These are phyloP conservation scores for Penicillium manginii DNA, from an alignment of 495 filamentous ascomycete genomes.

Conservation along the genomic window DNA sequence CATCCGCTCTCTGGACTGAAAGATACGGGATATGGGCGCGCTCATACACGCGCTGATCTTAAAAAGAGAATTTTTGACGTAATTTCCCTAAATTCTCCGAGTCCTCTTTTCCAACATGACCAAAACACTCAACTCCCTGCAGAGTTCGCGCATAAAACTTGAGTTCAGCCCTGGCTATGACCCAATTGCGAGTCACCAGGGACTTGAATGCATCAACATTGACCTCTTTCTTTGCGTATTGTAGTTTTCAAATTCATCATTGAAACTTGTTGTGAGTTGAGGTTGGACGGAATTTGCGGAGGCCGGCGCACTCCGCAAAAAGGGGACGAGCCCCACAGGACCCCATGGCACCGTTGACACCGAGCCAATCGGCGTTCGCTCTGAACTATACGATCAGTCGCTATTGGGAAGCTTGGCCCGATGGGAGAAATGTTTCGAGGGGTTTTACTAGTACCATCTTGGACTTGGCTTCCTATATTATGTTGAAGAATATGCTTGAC, in stretches of 20 bases:
- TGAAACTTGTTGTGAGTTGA: background rate
- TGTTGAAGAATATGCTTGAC: no score
- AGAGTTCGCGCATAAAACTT: background rate
- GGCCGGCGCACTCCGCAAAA: slow-evolving; percentile 18
- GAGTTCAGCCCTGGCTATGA: background rate
- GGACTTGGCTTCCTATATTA: no score
- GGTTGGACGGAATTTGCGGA: slow-evolving; percentile 8
- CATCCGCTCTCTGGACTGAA: background rate
- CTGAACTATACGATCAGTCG: slow-evolving; percentile 2
- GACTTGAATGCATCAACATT: background rate
- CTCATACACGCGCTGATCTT: background rate
- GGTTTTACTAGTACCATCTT: no score
- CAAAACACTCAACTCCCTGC: background rate
- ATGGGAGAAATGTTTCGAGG: background rate
- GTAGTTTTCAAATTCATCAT: no score
- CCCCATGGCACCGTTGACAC: background rate
- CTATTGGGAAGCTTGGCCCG: slow-evolving; percentile 6
- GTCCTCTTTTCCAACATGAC: background rate
- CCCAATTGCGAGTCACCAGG: background rate
- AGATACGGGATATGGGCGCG: no score
- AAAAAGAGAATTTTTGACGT: slow-evolving; percentile 8
- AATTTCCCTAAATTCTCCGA: slow-evolving; percentile 14
- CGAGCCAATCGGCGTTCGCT: background rate
- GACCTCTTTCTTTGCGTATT: background rate
- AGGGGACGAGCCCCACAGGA: background rate